Conservation (phyloP, 2,329 filamentous ascomycete species). For the Paraconiothyrium brasiliense region DNA sequence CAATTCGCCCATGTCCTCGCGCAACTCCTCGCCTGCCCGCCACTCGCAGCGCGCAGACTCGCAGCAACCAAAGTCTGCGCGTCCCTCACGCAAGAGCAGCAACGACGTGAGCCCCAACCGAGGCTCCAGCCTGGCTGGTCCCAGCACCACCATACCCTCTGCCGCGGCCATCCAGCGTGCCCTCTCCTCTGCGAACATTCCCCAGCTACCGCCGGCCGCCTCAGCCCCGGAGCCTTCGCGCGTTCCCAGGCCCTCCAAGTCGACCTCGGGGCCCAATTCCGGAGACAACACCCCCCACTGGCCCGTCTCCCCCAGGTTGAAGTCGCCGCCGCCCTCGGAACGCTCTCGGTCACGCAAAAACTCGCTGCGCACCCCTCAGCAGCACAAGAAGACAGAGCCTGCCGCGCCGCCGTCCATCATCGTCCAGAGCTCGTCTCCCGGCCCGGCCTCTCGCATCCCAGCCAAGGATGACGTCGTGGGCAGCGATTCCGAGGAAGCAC, state of each 20-base stretch:
- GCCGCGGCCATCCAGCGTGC: constrained; percentile 71
- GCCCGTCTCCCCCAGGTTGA: constrained; percentile 79
- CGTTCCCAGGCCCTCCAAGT: constrained; percentile 72
- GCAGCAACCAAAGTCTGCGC: constrained; percentile 34
- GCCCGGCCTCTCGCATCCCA: constrained; percentile 43
- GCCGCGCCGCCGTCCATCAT: constrained; percentile 54
- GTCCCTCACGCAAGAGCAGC: constrained; percentile 57
- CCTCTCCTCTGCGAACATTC: constrained; percentile 73
- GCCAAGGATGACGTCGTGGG: constrained; percentile 37
- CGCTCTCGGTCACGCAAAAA: constrained; percentile 55
- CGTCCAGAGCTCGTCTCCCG: constrained; percentile 57
- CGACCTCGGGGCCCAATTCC: constrained; percentile 59
- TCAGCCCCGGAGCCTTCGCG: constrained; percentile 68
- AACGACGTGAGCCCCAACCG: constrained; percentile 54
- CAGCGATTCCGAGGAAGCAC: constrained; percentile 51
- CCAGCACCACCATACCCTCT: constrained; percentile 62
- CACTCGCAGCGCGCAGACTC: constrained; percentile 39
- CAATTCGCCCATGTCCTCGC: constrained; percentile 57
- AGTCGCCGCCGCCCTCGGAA: constrained; percentile 74
- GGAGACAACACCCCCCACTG: constrained; percentile 69
- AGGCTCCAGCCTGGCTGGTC: constrained; percentile 44
- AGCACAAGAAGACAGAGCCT: constrained; percentile 41
- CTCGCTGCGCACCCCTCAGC: constrained; percentile 52
- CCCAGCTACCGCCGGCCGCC: constrained; percentile 68
- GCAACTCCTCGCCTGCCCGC: constrained; percentile 58